These are phyloP conservation scores for Ceratocystis cacaofunesta DNA, from an alignment of 2,329 filamentous ascomycete species.

Conservation along the genomic window DNA sequence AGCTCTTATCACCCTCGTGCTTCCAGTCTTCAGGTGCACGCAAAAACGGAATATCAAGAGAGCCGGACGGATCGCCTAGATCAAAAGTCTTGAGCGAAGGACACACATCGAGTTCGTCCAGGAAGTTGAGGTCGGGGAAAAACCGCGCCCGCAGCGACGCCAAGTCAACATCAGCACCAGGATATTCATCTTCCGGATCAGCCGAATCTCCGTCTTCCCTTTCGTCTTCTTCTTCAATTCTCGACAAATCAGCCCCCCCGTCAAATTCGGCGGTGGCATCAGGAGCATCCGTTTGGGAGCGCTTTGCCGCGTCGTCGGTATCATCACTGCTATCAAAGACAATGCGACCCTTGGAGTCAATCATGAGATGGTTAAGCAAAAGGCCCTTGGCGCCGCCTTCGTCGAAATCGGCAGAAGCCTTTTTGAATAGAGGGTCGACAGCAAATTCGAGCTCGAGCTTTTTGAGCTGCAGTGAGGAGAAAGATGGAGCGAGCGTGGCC, in stretches of 20 bases:
- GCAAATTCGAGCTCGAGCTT: conserved; percentile 96
- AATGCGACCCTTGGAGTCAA: conserved; percentile 80
- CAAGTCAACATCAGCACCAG: conserved; percentile 58
- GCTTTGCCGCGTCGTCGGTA: conserved; percentile 34
- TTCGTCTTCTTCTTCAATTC: conserved; percentile 24
- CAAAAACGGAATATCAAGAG: conserved; percentile 80
- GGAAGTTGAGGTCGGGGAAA: conserved; percentile 61
- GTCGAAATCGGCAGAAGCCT: conserved; percentile 94
- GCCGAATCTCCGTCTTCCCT: conserved; percentile 30
- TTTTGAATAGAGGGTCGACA: conserved; percentile 97
- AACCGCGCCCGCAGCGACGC: conserved; percentile 60
- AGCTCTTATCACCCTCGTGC: conserved; percentile 36
- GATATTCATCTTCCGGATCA: conserved; percentile 29
- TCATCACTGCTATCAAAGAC: conserved; percentile 98
- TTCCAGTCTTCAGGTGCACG: conserved; percentile 79
- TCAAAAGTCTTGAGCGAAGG: conserved; percentile 91
- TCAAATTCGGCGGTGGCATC: neutral
- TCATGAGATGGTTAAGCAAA: conserved; percentile 88
- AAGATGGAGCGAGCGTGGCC: conserved; percentile 80
- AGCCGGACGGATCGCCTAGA: conserved; percentile 69
- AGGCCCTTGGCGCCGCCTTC: conserved; percentile 94
- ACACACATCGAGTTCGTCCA: conserved; percentile 84
- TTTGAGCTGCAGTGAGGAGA: conserved; percentile 78
- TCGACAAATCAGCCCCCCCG: conserved; percentile 3
- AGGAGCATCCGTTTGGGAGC: conserved; percentile 22